Percentiles rank a stretch among this genome's conserved stretches.
Conservation (phyloP, 495 filamentous ascomycete species). For the Trypethelium eluteriae region DNA sequence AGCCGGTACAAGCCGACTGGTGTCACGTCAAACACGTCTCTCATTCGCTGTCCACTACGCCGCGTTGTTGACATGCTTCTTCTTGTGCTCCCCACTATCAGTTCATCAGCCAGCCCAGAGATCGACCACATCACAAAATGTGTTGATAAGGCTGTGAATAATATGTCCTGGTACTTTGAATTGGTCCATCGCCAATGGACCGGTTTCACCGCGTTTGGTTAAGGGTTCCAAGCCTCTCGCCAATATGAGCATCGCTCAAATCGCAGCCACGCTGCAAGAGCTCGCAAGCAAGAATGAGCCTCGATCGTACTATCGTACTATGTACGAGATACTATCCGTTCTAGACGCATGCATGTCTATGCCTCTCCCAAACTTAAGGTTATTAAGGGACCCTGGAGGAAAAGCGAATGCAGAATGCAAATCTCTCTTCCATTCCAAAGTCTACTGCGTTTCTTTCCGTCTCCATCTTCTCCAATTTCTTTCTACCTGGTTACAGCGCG, state of each 20-base stretch:
- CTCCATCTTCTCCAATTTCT: slow-evolving; percentile 9
- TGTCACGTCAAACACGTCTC: not conserved
- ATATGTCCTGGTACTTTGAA: slow-evolving; percentile 2
- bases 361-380: slow-evolving; percentile 9
- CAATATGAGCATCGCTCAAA: slow-evolving; percentile 9
- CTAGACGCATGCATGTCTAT: slow-evolving; percentile 4
- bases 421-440: slow-evolving; percentile 11
- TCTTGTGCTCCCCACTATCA: not conserved
- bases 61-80: not conserved
- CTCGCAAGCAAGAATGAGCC: slow-evolving; percentile 9
- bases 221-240: slow-evolving; percentile 10
- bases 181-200: slow-evolving; percentile 11
- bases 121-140: not conserved
- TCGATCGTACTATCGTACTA: slow-evolving; percentile 6
- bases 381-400: slow-evolving; percentile 10
- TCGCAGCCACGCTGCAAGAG: slow-evolving; percentile 9
- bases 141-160: slow-evolving; percentile 5
- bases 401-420: slow-evolving; percentile 4
- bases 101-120: slow-evolving; percentile 6
- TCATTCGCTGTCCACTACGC: not conserved
- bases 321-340: slow-evolving; percentile 8
- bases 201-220: slow-evolving; percentile 4
- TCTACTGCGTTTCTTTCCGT: not conserved
- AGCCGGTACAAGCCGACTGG: not conserved
- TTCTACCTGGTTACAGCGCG: slow-evolving; percentile 1